phyloP scores from a whole-genome alignment of 192 early-diverging fungal genomes.

The Coemansia sp. region DNA sequence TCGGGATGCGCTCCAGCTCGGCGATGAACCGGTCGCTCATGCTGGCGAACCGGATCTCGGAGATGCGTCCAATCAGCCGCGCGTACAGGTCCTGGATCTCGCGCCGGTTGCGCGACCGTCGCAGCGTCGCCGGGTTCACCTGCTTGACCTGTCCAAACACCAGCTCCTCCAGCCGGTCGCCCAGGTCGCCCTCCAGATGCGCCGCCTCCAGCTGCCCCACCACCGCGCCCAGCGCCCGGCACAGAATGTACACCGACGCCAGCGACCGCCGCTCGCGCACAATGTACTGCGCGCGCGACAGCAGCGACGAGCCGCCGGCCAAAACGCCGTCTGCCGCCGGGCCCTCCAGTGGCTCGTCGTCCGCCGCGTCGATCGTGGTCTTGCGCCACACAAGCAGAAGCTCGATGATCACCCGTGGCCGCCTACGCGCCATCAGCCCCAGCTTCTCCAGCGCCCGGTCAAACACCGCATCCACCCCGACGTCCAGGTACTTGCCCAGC shows the following conservation, averaged over 20 bases:
- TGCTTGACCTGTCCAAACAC: conserved; percentile 89
- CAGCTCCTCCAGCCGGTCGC: conserved; percentile 88
- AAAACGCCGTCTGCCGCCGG: not conserved
- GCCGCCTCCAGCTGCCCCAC: conserved; percentile 72
- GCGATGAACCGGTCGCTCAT: conserved; percentile 93
- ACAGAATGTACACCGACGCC: conserved; percentile 82
- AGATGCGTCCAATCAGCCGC: conserved; percentile 90
- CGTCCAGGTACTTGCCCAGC: conserved; percentile 60
- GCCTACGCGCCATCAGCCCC: conserved; percentile 78
- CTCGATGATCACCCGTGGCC: conserved; percentile 85
- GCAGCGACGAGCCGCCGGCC: conserved; percentile 3
- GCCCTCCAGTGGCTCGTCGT: conserved; percentile 33
- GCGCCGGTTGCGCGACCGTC: conserved; percentile 74
- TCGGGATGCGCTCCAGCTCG: conserved; percentile 77
- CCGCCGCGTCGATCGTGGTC: conserved; percentile 57
- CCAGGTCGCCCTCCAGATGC: conserved; percentile 78
- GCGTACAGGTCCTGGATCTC: conserved; percentile 91
- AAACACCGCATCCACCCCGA: conserved; percentile 73
- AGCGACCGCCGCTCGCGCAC: conserved; percentile 57
- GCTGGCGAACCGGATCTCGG: conserved; percentile 85
- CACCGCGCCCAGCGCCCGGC: conserved; percentile 84
- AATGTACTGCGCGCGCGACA: conserved; percentile 50
- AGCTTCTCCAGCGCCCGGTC: conserved; percentile 80
- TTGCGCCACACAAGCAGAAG: conserved; percentile 77
- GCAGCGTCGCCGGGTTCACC: conserved; percentile 75